phyloP scores from a whole-genome alignment of 768 basidiomycete genomes.

The Russula vinacea region DNA sequence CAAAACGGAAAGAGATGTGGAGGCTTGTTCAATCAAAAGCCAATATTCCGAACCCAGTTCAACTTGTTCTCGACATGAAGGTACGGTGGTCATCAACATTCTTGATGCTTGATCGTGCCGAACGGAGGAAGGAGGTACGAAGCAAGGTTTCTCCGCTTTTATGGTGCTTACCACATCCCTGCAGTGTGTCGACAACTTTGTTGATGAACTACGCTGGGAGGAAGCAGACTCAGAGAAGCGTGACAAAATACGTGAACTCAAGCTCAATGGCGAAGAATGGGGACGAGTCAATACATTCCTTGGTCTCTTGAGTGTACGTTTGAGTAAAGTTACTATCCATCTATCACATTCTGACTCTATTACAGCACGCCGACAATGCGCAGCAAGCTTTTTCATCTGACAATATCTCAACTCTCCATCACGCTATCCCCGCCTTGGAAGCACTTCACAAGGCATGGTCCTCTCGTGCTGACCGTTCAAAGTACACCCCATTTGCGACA shows the following conservation, averaged over 20 bases:
- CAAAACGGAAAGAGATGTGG: neutral
- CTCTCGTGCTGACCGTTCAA: neutral
- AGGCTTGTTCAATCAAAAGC: too few relatives aligned
- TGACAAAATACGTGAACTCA: neutral
- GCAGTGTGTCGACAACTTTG: neutral
- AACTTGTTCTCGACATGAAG: neutral
- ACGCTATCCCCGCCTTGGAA: neutral
- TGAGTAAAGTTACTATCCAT: too few relatives aligned
- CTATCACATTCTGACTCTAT: neutral
- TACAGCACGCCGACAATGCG: neutral
- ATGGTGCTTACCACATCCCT: too few relatives aligned
- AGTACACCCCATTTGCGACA: too few relatives aligned
- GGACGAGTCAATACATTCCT: neutral
- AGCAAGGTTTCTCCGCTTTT: too few relatives aligned
- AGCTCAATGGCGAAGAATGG: neutral
- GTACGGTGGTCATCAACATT: neutral
- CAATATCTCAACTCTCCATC: neutral
- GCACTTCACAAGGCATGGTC: neutral
- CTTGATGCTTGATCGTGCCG: neutral
- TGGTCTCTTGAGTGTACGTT: neutral
- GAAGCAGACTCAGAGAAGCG: neutral
- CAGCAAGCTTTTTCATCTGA: conserved; percentile 1
- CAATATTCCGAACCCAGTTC: neutral
- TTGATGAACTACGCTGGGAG: neutral
- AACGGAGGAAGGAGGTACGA: neutral